Conservation (phyloP, 805 yeast genomes). For the Yamadazyma olivae region DNA sequence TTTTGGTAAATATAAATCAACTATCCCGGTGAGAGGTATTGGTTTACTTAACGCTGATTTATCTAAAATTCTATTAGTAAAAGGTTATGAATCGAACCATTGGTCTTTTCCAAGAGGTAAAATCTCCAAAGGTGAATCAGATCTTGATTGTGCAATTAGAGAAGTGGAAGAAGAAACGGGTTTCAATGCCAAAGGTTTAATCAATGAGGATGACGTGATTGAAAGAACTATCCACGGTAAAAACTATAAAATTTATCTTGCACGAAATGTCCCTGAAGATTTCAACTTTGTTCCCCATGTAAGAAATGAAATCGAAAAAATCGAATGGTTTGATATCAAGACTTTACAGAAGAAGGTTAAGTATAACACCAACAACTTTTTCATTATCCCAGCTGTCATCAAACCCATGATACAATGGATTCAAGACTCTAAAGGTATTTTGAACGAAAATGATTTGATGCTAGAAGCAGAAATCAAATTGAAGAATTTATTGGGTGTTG, state of each 20-base stretch:
- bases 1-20: slow-evolving; percentile 81
- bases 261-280: slow-evolving; percentile 74
- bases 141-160: slow-evolving; percentile 83
- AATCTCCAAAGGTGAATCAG: slow-evolving; percentile 89
- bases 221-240: slow-evolving; percentile 83
- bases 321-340: slow-evolving; percentile 72
- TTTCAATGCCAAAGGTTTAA: slow-evolving; percentile 67
- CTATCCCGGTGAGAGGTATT: slow-evolving; percentile 95
- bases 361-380: slow-evolving; percentile 35
- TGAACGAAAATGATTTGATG: slow-evolving; percentile 58
- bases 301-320: slow-evolving; percentile 81
- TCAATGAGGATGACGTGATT: slow-evolving; percentile 68
- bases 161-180: slow-evolving; percentile 95
- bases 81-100: slow-evolving; percentile 72
- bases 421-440: slow-evolving; percentile 45
- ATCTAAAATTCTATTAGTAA: slow-evolving; percentile 72
- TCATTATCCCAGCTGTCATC: slow-evolving; percentile 46
- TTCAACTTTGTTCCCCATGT: slow-evolving; percentile 76
- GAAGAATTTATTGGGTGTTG: slow-evolving; percentile 62
- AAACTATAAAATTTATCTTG: slow-evolving; percentile 77
- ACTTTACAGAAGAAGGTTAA: slow-evolving; percentile 38
- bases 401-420: slow-evolving; percentile 56
- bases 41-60: slow-evolving; percentile 74
- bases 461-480: slow-evolving; percentile 61
- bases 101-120: slow-evolving; percentile 99